Base-by-base conservation (phyloP, 768 basidiomycete genomes). In the Lactarius vividus region DNA sequence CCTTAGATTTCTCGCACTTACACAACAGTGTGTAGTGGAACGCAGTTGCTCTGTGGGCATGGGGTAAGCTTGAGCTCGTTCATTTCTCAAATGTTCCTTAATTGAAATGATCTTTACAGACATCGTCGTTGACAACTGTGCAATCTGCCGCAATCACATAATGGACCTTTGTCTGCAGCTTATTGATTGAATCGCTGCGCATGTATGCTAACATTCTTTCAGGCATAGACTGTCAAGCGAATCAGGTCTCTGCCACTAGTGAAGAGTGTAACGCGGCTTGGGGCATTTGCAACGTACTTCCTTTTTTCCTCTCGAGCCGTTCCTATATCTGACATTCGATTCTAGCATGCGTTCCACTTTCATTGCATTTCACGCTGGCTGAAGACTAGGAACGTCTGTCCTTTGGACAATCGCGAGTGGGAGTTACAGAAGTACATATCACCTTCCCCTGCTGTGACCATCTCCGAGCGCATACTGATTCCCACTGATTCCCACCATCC, bases 171-270 rank as follows among this genome's bases (percentile, higher is more conserved):
- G 97, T 98, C 72, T 73, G 91, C 79, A 13, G 46, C 3, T 0
- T 7, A 1, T 7, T 49, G 26, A 53, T 49, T 44, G 18, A 46
- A 58, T 37, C 10, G 40, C 59, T 33, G n/a, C n/a, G 57, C 28
- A 33, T 57, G 28, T 49, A 62, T 31, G 7, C 37, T 40, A 33
- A 44, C 56, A 58, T 71, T 26, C 61, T 63, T n/a, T 44, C 69
- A 99, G 96, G 97, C 81, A 99, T 99, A 76, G 97, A 99, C 75
- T 99, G 97, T 77, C 97, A 99, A 76, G 97, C 97, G 53, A 98
- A 99, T 76, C 97, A 98, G 75, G 92, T 96, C 4, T 97, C 95
- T 31, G 93, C 96, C 16, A 94, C 94, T 9, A 94, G 89, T 71
- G 96, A 98, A 72, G 96, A 96, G 74, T 96, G 94, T 74, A 98